Percentiles rank a stretch among this genome's conserved stretches.
phyloP scores from a whole-genome alignment of 805 yeast genomes.

The Monosporozyma yasuniensis region DNA sequence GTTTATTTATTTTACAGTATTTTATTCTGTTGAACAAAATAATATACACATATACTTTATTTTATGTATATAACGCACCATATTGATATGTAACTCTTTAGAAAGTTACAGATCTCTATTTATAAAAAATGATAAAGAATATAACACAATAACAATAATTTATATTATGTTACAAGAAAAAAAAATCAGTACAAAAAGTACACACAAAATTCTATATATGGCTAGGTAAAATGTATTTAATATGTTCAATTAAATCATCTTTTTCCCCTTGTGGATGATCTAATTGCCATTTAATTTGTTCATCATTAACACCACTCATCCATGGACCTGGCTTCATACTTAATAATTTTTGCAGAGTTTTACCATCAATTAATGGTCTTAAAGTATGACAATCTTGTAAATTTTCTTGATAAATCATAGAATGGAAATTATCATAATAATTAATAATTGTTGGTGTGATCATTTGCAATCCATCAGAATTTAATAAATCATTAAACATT shows the following conservation, averaged over 20 bases:
- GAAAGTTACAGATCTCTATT: neutral
- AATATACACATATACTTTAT: neutral
- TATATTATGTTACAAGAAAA: neutral
- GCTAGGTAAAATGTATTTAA: constrained; percentile 22
- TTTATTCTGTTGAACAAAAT: neutral
- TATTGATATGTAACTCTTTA: neutral
- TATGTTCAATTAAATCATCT: constrained; percentile 46
- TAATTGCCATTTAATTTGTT: constrained; percentile 65
- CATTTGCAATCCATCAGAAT: neutral
- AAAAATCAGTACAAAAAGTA: no score
- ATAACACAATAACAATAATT: neutral
- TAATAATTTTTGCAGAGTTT: constrained; percentile 44
- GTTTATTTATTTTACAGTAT: neutral
- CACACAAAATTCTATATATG: constrained; percentile 5
- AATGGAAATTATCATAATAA: constrained; percentile 30
- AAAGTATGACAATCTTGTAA: constrained; percentile 30
- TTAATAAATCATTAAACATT: constrained; percentile 15
- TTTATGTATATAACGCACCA: neutral
- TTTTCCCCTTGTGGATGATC: constrained; percentile 51
- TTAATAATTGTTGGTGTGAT: constrained; percentile 6
- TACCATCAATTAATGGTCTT: constrained; percentile 72
- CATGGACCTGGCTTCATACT: constrained; percentile 77
- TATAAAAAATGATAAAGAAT: neutral
- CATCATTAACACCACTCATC: constrained; percentile 52
- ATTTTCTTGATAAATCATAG: constrained; percentile 16